Percentiles rank a stretch among this genome's conserved stretches.
Conservation (phyloP, 352 stramenopile genomes). For the Globisporangium paroecandrum region DNA sequence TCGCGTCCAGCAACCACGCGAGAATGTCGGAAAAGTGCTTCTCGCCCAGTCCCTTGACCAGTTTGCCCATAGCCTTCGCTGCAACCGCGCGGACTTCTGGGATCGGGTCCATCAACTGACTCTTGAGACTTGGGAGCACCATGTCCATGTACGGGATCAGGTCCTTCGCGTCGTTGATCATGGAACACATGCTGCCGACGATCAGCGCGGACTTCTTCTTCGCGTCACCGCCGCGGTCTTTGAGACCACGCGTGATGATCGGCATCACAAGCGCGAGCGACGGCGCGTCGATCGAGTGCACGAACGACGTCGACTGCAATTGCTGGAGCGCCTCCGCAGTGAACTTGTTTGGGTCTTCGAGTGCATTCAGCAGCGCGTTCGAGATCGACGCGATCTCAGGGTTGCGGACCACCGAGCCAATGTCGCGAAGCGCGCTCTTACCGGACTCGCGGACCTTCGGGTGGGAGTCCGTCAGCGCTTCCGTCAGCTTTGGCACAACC, state of each 20-base stretch:
- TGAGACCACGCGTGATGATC: constrained; percentile 97
- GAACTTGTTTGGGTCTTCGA: constrained; percentile 93
- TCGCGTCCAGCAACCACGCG: constrained; percentile 95
- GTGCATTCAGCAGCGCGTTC: constrained; percentile 90
- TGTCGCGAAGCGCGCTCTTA: constrained; percentile 94
- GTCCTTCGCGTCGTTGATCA: constrained; percentile 98
- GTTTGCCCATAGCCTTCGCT: constrained; percentile 93
- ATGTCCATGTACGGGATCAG: constrained; percentile 97
- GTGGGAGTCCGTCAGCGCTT: constrained; percentile 97
- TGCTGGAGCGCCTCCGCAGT: constrained; percentile 95
- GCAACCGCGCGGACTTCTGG: constrained; percentile 93
- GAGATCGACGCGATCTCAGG: constrained; percentile 98
- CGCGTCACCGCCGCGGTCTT: constrained; percentile 94
- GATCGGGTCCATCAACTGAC: constrained; percentile 90
- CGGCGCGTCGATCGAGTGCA: constrained; percentile 99
- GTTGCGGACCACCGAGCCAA: constrained; percentile 98
- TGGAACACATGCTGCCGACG: constrained; percentile 98
- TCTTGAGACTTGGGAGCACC: constrained; percentile 96
- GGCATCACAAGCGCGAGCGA: constrained; percentile 99
- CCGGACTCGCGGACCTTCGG: constrained; percentile 97
- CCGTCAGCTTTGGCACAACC: constrained; percentile 98
- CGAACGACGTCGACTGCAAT: constrained; percentile 97
- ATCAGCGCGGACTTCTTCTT: constrained; percentile 99
- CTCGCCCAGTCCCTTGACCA: constrained; percentile 96
- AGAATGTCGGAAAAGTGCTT: constrained; percentile 95